Evolutionary conservation across 371 early-diverging fungal genomes (phyloP).

Genomic region (Capillidium rhysosporum): DNA sequence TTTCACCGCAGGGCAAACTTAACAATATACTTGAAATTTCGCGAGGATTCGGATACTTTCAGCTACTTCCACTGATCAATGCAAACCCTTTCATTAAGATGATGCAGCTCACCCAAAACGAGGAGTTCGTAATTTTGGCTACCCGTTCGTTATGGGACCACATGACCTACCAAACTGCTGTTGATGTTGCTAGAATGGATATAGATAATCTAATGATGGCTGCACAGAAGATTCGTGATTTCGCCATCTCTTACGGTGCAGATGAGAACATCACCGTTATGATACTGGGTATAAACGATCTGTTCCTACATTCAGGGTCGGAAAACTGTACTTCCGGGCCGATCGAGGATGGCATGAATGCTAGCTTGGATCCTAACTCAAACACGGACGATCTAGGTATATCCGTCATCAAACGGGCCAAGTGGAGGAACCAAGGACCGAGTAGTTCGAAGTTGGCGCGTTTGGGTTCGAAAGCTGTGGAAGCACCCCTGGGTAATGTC

Average conservation of each 20-base stretch:
- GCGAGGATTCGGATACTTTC: conserved; percentile 71
- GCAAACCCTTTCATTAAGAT: conserved; percentile 61
- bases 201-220: conserved; percentile 52
- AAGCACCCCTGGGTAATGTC: conserved; percentile 70
- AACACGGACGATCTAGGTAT: background rate
- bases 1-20: conserved; percentile 50
- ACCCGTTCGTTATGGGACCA: conserved; percentile 66
- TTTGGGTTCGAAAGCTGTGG: conserved; percentile 42
- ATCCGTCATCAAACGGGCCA: conserved; percentile 14
- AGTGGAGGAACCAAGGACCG: conserved; percentile 27
- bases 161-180: conserved; percentile 60
- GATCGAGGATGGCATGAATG: no score
- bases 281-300: conserved; percentile 59
- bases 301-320: conserved; percentile 19
- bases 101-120: conserved; percentile 52
- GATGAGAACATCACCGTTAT: conserved; percentile 60
- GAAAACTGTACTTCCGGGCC: background rate
- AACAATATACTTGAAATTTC: conserved; percentile 58
- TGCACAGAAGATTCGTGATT: conserved; percentile 65
- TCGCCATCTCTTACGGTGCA: conserved; percentile 73
- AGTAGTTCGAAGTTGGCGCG: conserved; percentile 37
- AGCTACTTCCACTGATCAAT: conserved; percentile 62
- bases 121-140: conserved; percentile 81
- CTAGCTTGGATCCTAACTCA: no score
- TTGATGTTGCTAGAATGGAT: conserved; percentile 60